Base-by-base conservation (phyloP, 2,329 filamentous ascomycete species). In the Bertia moriformis region DNA sequence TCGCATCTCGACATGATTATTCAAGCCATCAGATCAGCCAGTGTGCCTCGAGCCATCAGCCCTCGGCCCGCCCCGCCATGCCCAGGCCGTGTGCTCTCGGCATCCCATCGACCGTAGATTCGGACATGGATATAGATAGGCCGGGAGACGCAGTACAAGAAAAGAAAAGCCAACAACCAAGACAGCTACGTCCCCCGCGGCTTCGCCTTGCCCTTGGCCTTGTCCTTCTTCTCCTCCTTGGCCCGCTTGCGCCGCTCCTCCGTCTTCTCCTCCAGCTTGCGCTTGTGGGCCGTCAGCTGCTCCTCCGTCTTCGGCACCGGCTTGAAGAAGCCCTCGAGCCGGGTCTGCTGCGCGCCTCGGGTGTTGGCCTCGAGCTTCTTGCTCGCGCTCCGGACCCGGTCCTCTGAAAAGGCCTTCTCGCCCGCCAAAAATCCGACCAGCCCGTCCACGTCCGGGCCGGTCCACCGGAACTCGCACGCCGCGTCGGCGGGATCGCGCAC, bases 381-480 rank as follows among this genome's bases (percentile, higher is more conserved):
- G 1, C 83, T 88, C 19, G 71, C 89, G 32, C 71, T 75, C 27
- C 88, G 75, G 5, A 98, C 91, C 15, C 91, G 73, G 54, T 98
- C 91, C 56, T 98, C 91, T 19, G 79, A 93, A 67, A 98, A 98
- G 1, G 88, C 91, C 63, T 98, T 98, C 54, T 96, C 91, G 4
- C 76, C 76, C 3, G 94, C 91, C 2, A 98, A 66, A 59, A 85
- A 98, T 50, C 91, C 73, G 45, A 98, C 74, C 0, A 98, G 72
- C 0, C 86, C 89, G 2, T 95, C 87, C 1, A 91, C 68, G 51
- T 98, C 88, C 3, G 91, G 91, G 43, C 79, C 80, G 33, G 95
- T 87, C 91, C 91, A 98, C 61, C 94, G 95, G 68, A 96, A 94
- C 55, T 98, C 87, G 59, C 88, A 96, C 12, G 85, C 77, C 1